phyloP scores from a whole-genome alignment of 2,329 filamentous ascomycete species.

The Piedraia hortae region DNA sequence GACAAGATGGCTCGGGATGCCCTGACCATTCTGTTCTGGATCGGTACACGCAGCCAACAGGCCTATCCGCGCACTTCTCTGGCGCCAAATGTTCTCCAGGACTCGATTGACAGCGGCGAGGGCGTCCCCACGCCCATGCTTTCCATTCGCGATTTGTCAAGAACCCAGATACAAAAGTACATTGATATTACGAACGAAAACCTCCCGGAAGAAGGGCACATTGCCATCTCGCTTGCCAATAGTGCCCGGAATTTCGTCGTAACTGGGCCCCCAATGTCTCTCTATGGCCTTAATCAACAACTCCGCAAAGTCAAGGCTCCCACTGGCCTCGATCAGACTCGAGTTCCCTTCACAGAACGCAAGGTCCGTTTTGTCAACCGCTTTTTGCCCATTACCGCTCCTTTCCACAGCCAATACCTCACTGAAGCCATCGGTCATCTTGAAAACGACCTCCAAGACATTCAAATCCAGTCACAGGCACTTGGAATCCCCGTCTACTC shows the following conservation, averaged over 20 bases:
- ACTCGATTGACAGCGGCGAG: slow-evolving; percentile 82
- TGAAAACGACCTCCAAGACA: slow-evolving; percentile 59
- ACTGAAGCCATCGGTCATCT: slow-evolving; percentile 56
- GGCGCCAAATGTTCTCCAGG: slow-evolving; percentile 67
- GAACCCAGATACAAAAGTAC: slow-evolving; percentile 75
- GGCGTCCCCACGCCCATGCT: slow-evolving; percentile 93
- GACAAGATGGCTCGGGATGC: slow-evolving; percentile 52
- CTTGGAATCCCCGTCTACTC: slow-evolving; percentile 71
- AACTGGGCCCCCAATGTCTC: slow-evolving; percentile 78
- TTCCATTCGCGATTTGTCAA: slow-evolving; percentile 78
- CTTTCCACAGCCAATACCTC: slow-evolving; percentile 93
- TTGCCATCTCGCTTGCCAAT: slow-evolving; percentile 85
- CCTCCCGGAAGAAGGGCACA: slow-evolving; percentile 72
- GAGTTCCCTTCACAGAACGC: slow-evolving; percentile 79
- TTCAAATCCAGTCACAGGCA: slow-evolving; percentile 43
- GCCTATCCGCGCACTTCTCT: slow-evolving; percentile 88
- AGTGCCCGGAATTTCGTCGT: slow-evolving; percentile 93
- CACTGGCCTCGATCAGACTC: slow-evolving; percentile 86
- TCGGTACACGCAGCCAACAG: slow-evolving; percentile 87
- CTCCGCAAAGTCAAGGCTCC: slow-evolving; percentile 91
- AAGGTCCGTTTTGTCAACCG: slow-evolving; percentile 93
- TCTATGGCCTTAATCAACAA: slow-evolving; percentile 87
- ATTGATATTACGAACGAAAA: slow-evolving; percentile 95
- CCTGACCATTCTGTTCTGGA: slow-evolving; percentile 91
- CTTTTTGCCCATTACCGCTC: slow-evolving; percentile 89